Percentiles rank a stretch among this genome's conserved stretches.
Evolutionary conservation across 2,329 filamentous ascomycete species (phyloP).

Genomic region (Elsinoe perseae): DNA sequence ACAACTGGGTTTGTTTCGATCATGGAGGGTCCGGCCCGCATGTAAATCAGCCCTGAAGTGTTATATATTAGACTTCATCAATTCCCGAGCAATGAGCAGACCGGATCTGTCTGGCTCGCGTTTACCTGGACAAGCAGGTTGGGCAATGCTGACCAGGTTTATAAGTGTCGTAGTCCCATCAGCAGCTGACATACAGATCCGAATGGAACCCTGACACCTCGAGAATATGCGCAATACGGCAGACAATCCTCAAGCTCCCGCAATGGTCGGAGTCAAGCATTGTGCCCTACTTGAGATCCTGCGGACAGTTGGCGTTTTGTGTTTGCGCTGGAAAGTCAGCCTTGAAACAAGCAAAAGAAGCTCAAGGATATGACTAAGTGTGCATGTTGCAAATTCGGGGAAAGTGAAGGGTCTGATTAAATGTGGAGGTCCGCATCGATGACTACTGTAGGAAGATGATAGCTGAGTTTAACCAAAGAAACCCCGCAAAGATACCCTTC

Average conservation of each 20-base stretch:
- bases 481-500: not conserved
- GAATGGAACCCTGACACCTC: no score
- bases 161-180: not conserved
- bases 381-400: not conserved
- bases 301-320: not conserved
- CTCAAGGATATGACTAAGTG: not conserved
- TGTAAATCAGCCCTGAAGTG: slow-evolving; percentile 4
- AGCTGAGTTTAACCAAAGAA: not conserved
- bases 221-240: no score
- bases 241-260: no score
- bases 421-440: not conserved
- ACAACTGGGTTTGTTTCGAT: not conserved
- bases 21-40: not conserved
- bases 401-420: not conserved
- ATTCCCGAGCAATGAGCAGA: not conserved
- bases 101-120: not conserved
- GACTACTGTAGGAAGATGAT: not conserved
- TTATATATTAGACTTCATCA: slow-evolving; percentile 2
- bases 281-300: not conserved
- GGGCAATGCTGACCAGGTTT: not conserved
- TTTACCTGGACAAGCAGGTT: not conserved
- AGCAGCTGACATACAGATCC: no score
- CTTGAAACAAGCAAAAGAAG: not conserved
- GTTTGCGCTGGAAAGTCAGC: not conserved
- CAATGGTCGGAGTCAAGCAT: not conserved